Base-by-base conservation (phyloP, 495 filamentous ascomycete species). In the Podospora fimiseda region DNA sequence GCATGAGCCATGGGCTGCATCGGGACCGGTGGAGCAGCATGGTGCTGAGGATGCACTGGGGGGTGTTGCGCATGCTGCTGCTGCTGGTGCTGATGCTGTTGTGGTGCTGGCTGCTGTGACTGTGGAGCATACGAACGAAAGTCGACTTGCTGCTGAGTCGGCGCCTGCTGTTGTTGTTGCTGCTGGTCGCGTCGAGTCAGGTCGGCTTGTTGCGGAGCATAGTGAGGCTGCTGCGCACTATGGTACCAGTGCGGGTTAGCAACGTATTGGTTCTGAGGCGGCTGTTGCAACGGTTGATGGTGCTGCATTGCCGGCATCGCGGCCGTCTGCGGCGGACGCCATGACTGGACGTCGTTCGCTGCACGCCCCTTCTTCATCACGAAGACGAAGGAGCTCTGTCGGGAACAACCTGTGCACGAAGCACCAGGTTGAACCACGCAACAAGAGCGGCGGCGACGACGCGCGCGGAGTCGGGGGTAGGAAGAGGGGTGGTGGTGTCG, bases 211-310 rank as follows among this genome's bases (percentile, higher is more conserved):
- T 68, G 69, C 20, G 67, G 48, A 52, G 67, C 61, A 48, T 68
- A 58, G 24, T 54, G 54, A 23, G 57, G 22, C 22, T 53, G 51
- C 27, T 33, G 27, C 27, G 27, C 27, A 33, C 27, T 33, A 43
- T 59, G 70, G 59, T 70, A 64, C 61, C 61, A 66, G 43, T 48
- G 39, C 15, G 60, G 63, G 59, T 71, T 67, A 71, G 69, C 59
- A 55, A 64, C 43, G 39, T 56, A 56, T 37, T 57, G 58, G 30
- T 30, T 22, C 38, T 51, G 57, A 51, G 44, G 50, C 38, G 46
- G 50, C 44, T 59, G 64, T 48, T 57, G 56, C 39, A 49, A 49
- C 51, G 52, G 55, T 52, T 64, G 66, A 19, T 59, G 59, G 19
- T 61, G 62, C 16, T 59, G 66, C 60, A 67, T 42, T 52, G 64